A percentile compares a stretch with the other conserved stretches of the same genome.
Evolutionary conservation across 331 rosid genomes (phyloP).

Genomic region (Spiraea crenata): DNA sequence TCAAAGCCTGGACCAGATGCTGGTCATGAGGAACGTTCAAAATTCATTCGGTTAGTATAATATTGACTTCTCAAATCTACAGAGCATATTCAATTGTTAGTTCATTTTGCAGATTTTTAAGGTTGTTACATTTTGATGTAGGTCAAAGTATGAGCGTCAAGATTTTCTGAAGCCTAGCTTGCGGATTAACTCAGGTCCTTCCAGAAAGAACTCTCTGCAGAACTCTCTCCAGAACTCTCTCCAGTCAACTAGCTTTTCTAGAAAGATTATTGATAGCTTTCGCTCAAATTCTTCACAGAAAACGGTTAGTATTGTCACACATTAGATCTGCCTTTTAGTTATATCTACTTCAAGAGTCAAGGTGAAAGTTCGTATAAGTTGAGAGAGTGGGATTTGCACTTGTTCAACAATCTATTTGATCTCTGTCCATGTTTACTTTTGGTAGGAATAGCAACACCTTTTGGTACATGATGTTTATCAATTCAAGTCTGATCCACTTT

Average conservation of each 20-base stretch:
- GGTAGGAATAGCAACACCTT: neutral
- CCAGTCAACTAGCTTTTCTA: constrained; percentile 47
- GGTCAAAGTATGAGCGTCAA: constrained; percentile 90
- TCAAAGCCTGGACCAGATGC: constrained; percentile 81
- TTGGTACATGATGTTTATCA: neutral
- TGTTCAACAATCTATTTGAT: neutral
- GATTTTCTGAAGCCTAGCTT: constrained; percentile 88
- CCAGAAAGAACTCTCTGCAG: constrained; percentile 46
- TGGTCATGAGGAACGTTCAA: constrained; percentile 63
- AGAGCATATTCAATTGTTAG: constrained; percentile 12
- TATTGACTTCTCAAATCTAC: constrained; percentile 16
- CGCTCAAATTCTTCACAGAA: constrained; percentile 49
- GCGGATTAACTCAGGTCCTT: constrained; percentile 62
- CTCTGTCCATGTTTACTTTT: neutral
- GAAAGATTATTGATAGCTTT: constrained; percentile 52
- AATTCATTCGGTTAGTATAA: constrained; percentile 73
- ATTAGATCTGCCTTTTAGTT: constrained; percentile 21
- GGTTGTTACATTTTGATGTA: constrained; percentile 32
- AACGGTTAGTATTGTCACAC: constrained; percentile 44
- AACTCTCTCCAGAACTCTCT: constrained; percentile 32
- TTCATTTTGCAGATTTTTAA: constrained; percentile 22
- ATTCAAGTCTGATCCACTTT: constrained; percentile 22
- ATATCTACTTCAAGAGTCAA: constrained; percentile 18
- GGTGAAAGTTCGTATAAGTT: constrained; percentile 1
- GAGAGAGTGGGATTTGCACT: constrained; percentile 13